phyloP scores from a whole-genome alignment of 108 stramenopile species.

The Stephanodiscus triporus region DNA sequence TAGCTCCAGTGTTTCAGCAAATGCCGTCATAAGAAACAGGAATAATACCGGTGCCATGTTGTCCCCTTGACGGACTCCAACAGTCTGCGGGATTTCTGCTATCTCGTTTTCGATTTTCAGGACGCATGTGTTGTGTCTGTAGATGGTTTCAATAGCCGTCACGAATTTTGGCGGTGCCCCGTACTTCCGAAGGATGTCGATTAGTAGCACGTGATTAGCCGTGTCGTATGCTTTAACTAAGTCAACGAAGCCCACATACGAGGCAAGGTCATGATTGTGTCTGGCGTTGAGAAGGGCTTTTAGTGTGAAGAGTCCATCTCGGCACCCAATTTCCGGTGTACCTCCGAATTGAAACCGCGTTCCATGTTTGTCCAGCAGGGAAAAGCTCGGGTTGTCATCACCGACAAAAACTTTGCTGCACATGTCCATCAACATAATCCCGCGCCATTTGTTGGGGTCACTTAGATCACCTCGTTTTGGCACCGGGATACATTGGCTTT shows the following conservation, averaged over 20 bases:
- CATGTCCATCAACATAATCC: constrained; percentile 16
- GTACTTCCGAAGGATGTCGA: constrained; percentile 18
- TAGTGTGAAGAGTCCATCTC: constrained; percentile 14
- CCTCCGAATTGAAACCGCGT: constrained; percentile 21
- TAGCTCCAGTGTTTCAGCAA: constrained; percentile 15
- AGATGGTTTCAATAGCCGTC: constrained; percentile 9
- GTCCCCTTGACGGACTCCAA: constrained; percentile 8
- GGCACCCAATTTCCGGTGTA: constrained; percentile 11
- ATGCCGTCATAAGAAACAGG: constrained; percentile 24
- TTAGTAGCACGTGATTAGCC: constrained; percentile 14
- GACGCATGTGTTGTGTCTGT: neutral
- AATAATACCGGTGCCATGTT: constrained; percentile 25
- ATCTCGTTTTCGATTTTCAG: constrained; percentile 3
- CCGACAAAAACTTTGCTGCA: constrained; percentile 9
- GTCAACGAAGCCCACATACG: constrained; percentile 13
- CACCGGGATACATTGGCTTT: neutral
- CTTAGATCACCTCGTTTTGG: neutral
- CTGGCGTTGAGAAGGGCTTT: constrained; percentile 17
- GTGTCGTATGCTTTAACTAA: constrained; percentile 36
- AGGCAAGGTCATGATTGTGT: neutral
- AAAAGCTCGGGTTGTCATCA: neutral
- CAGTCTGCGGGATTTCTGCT: neutral
- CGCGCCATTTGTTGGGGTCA: constrained; percentile 17
- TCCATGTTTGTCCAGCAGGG: constrained; percentile 9
- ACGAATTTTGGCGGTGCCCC: constrained; percentile 14